phyloP scores from a whole-genome alignment of 78 protist genomes.

The Dictyostelium purpureum region DNA sequence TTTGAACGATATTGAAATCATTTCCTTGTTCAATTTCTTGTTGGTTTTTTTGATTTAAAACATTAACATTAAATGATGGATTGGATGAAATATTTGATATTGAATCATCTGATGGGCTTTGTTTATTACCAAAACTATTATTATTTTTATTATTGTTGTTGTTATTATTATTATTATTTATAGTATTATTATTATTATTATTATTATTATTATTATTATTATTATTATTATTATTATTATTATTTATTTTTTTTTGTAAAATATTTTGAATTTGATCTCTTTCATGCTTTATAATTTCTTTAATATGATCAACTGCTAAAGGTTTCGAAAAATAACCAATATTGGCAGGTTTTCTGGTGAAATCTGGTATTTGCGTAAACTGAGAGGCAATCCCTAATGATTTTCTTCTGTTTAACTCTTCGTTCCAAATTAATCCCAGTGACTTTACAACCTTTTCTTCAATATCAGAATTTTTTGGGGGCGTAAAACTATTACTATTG shows the following conservation, averaged over 20 bases:
- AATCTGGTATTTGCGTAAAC: slow-evolving; percentile 42
- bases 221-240: not conserved
- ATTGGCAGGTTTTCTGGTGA: slow-evolving; percentile 1
- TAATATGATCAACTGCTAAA: slow-evolving; percentile 22
- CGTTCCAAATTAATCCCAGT: slow-evolving; percentile 54
- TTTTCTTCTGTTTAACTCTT: slow-evolving; percentile 29
- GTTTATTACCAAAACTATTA: not conserved
- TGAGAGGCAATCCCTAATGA: slow-evolving; percentile 3
- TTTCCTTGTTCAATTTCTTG: not conserved
- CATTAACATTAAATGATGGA: slow-evolving; percentile 1
- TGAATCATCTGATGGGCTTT: not conserved
- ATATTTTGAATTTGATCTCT: slow-evolving; percentile 14
- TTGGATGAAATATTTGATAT: not conserved
- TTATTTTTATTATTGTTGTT: not conserved
- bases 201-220: not conserved
- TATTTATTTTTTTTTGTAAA: not conserved
- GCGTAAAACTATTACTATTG: slow-evolving; percentile 23
- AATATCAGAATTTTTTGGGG: not conserved
- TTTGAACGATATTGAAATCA: not conserved
- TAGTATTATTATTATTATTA: not conserved
- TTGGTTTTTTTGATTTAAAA: not conserved
- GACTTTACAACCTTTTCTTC: slow-evolving; percentile 68
- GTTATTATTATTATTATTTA: not conserved
- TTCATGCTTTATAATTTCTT: slow-evolving; percentile 26
- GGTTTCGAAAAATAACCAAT: slow-evolving; percentile 67